These are phyloP conservation scores for Podosphaera fusca DNA, from an alignment of 2,329 filamentous ascomycete species.

Conservation along the genomic window DNA sequence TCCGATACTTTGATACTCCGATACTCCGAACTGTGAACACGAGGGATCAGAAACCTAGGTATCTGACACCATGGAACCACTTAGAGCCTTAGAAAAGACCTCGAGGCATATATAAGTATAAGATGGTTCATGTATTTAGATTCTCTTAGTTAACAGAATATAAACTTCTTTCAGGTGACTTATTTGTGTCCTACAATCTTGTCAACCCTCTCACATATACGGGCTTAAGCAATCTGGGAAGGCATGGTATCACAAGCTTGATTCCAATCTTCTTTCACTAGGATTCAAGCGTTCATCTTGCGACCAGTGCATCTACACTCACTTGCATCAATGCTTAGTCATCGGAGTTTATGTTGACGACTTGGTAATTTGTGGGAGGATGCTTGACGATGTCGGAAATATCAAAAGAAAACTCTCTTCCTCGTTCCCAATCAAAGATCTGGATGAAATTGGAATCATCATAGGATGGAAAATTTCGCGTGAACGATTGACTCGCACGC, in stretches of 20 bases:
- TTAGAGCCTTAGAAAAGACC: too few species aligned
- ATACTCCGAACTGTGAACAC: too few species aligned
- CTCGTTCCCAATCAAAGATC: neutral
- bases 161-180: too few species aligned
- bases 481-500: neutral
- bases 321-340: neutral
- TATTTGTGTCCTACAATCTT: too few species aligned
- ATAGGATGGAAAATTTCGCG: neutral
- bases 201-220: too few species aligned
- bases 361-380: neutral
- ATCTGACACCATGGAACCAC: too few species aligned
- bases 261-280: neutral
- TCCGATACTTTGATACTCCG: too few species aligned
- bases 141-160: too few species aligned
- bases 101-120: too few species aligned
- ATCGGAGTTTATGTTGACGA: constrained; percentile 1
- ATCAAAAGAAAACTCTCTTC: neutral
- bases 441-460: neutral
- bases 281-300: neutral
- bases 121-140: too few species aligned
- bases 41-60: too few species aligned
- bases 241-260: neutral
- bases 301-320: neutral
- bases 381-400: neutral
- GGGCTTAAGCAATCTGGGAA: neutral